Conservation (phyloP, 768 basidiomycete genomes). For the Cyathus striatus region DNA sequence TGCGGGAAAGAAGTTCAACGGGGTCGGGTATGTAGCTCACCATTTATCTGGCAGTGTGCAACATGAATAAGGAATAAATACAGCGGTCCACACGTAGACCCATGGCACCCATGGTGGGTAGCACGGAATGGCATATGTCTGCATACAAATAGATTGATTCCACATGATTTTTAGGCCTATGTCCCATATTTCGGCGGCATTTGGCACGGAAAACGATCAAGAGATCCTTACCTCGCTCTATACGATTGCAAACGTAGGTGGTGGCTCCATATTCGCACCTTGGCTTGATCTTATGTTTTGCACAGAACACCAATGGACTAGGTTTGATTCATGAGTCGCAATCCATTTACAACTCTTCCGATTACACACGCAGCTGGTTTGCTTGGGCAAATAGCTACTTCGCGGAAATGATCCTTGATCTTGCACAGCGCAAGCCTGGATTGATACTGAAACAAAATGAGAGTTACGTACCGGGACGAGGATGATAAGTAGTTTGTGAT, state of each 20-base stretch:
- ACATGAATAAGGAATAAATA: conserved; percentile 1
- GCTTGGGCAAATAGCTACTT: conserved; percentile 85
- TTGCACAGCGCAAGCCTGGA: conserved; percentile 68
- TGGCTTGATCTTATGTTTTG: conserved; percentile 2
- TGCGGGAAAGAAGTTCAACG: conserved; percentile 57
- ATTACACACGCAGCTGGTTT: conserved; percentile 73
- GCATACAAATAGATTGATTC: no score
- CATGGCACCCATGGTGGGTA: conserved; percentile 64
- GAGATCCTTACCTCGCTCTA: conserved; percentile 64
- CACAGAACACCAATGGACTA: conserved; percentile 65
- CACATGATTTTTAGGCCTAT: conserved; percentile 52
- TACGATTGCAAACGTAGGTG: conserved; percentile 61
- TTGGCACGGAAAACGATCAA: conserved; percentile 65
- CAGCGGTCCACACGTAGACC: conserved; percentile 72
- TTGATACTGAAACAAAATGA: conserved; percentile 54
- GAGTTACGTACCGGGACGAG: conserved; percentile 53
- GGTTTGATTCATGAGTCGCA: conserved; percentile 79
- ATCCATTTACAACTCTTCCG: conserved; percentile 48
- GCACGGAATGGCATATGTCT: no score
- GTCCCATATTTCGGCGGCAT: conserved; percentile 73
- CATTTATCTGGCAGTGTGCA: neutral
- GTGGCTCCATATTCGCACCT: neutral
- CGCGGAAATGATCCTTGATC: conserved; percentile 75
- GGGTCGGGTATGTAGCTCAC: conserved; percentile 50
- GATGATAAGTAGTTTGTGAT: conserved; percentile 2